Conservation (phyloP, 2,329 filamentous ascomycete genomes). For the Diaporthe eres region DNA sequence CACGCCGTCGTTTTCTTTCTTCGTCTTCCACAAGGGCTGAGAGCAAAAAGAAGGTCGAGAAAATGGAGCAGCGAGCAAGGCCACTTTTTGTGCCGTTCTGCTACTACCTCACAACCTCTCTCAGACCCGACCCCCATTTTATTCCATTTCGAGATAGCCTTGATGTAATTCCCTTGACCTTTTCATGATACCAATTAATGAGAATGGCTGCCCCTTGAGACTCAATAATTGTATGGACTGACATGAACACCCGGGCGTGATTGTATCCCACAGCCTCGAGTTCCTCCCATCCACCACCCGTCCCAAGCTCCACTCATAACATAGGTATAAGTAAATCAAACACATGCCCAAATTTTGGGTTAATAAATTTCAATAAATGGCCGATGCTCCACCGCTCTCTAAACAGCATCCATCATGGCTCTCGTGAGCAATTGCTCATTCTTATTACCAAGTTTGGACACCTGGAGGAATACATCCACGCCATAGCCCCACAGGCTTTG, state of each 20-base stretch:
- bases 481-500: conserved; percentile 97
- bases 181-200: conserved; percentile 65
- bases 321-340: neutral
- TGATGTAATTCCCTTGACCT: conserved; percentile 63
- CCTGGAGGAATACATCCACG: conserved; percentile 95
- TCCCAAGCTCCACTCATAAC: neutral
- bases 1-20: conserved; percentile 41
- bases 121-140: conserved; percentile 38
- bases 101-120: conserved; percentile 34
- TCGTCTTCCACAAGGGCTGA: conserved; percentile 40
- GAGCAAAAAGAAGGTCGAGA: conserved; percentile 25
- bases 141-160: conserved; percentile 52
- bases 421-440: conserved; percentile 91
- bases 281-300: neutral
- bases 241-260: conserved; percentile 1
- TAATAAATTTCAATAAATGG: neutral
- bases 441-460: conserved; percentile 96
- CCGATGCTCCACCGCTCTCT: conserved; percentile 43
- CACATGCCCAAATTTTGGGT: neutral
- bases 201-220: conserved; percentile 51
- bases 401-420: conserved; percentile 83
- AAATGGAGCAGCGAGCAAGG: conserved; percentile 34
- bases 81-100: conserved; percentile 35
- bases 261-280: neutral
- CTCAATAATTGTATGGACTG: conserved; percentile 16